Percentiles rank a stretch among this genome's conserved stretches.
phyloP scores from a whole-genome alignment of 2,329 filamentous ascomycete species.

The Penicillium hordei region DNA sequence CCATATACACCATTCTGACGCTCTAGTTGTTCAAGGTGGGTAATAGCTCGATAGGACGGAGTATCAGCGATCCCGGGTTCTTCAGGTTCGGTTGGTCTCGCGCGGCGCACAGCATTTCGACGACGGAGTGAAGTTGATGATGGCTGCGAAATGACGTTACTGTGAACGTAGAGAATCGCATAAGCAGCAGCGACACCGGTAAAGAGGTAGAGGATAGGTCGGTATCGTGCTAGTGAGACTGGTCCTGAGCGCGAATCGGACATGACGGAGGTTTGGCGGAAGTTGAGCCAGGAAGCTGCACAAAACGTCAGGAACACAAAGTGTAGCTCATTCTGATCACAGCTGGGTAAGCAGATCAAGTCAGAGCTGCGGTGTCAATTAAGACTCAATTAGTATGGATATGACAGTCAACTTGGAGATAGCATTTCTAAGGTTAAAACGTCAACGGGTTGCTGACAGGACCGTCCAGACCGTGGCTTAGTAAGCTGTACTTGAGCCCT shows the following conservation, averaged over 20 bases:
- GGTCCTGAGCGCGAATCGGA: constrained; percentile 33
- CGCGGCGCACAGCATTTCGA: constrained; percentile 42
- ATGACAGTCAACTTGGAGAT: neutral
- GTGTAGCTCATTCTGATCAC: constrained; percentile 17
- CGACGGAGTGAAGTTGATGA: constrained; percentile 36
- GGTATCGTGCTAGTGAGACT: constrained; percentile 39
- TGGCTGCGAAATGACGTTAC: constrained; percentile 30
- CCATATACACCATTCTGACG: constrained; percentile 44
- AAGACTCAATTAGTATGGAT: neutral
- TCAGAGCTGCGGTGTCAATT: neutral
- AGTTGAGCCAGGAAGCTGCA: constrained; percentile 18
- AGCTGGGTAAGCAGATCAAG: neutral
- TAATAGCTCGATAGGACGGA: constrained; percentile 40
- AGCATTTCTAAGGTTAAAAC: neutral
- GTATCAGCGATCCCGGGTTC: constrained; percentile 28
- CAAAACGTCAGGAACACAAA: constrained; percentile 12
- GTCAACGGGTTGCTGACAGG: constrained; percentile 1
- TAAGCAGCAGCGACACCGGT: constrained; percentile 45
- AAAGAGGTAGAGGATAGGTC: constrained; percentile 43
- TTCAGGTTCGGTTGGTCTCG: constrained; percentile 32
- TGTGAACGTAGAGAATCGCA: constrained; percentile 43
- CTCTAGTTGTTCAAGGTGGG: constrained; percentile 42
- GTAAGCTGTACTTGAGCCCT: no score
- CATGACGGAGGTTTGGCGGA: constrained; percentile 32
- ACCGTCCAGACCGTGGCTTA: neutral